Conservation (phyloP, 306 rosid species). For the Vigna reflexopilosa region DNA sequence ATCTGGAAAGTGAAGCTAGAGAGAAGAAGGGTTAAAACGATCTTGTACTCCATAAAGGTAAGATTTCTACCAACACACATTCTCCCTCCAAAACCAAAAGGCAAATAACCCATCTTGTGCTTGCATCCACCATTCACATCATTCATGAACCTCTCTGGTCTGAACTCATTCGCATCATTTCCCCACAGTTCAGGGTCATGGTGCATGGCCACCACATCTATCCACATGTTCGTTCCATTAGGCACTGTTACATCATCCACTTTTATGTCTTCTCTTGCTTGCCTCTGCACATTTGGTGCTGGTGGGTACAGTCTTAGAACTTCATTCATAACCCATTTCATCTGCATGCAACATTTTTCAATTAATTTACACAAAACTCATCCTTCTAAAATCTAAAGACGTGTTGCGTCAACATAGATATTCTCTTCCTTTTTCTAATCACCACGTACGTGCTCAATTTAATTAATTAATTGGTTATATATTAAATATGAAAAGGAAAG, state of each 20-base stretch:
- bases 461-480: neutral
- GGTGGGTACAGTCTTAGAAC: conserved; percentile 87
- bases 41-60: conserved; percentile 84
- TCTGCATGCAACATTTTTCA: conserved; percentile 50
- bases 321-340: conserved; percentile 95
- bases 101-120: conserved; percentile 89
- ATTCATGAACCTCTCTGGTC: conserved; percentile 57
- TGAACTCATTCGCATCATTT: conserved; percentile 77
- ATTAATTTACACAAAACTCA: neutral
- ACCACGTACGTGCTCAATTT: conserved; percentile 3
- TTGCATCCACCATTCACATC: conserved; percentile 76
- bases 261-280: conserved; percentile 77
- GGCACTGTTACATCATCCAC: conserved; percentile 62
- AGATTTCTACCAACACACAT: conserved; percentile 93
- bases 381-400: neutral
- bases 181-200: conserved; percentile 85
- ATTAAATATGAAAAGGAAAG: neutral
- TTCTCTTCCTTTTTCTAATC: neutral
- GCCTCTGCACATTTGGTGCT: conserved; percentile 91
- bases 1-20: conserved; percentile 67
- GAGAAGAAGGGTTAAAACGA: conserved; percentile 68
- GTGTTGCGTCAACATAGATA: neutral
- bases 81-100: conserved; percentile 96
- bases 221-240: conserved; percentile 88
- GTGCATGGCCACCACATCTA: conserved; percentile 87